Conservation (phyloP, 805 yeast genomes). For the Candida silvicultrix region DNA sequence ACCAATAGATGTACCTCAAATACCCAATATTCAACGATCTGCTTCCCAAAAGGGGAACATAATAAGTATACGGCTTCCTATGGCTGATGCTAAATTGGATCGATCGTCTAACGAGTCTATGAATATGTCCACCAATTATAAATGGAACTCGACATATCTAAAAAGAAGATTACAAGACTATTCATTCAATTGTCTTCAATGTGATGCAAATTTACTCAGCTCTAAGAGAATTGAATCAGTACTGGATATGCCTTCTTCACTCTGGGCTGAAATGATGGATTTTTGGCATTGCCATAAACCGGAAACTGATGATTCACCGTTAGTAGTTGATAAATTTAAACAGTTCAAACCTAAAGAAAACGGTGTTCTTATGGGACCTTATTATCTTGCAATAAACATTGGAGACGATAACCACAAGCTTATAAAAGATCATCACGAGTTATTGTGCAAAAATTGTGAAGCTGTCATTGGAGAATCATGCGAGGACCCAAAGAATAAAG, state of each 20-base stretch:
- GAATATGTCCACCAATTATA: conserved; percentile 16
- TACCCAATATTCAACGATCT: conserved; percentile 1
- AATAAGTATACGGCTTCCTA: conserved; percentile 2
- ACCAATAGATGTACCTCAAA: conserved; percentile 1
- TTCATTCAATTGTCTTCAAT: conserved; percentile 26
- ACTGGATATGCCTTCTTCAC: conserved; percentile 77
- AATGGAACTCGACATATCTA: conserved; percentile 41
- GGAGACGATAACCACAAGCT: conserved; percentile 5
- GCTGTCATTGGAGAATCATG: conserved; percentile 34
- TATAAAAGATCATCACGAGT: conserved; percentile 3
- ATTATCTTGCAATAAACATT: conserved; percentile 34
- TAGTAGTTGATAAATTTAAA: conserved; percentile 28
- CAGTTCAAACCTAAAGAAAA: conserved; percentile 36
- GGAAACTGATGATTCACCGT: conserved; percentile 20
- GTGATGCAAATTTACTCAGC: conserved; percentile 25
- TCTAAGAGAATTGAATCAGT: conserved; percentile 30
- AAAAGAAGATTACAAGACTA: conserved; percentile 22
- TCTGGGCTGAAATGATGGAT: conserved; percentile 94
- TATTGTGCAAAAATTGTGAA: conserved; percentile 34
- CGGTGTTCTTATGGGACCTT: conserved; percentile 47
- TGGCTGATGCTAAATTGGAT: conserved; percentile 3
- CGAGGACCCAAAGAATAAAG: conserved; percentile 12
- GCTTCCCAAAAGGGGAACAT: not conserved
- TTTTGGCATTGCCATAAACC: conserved; percentile 97
- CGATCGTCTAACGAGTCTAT: conserved; percentile 18